A percentile compares a stretch with the other conserved stretches of the same genome.
phyloP scores from a whole-genome alignment of 2,329 filamentous ascomycete genomes.

The Sporothrix sp. region DNA sequence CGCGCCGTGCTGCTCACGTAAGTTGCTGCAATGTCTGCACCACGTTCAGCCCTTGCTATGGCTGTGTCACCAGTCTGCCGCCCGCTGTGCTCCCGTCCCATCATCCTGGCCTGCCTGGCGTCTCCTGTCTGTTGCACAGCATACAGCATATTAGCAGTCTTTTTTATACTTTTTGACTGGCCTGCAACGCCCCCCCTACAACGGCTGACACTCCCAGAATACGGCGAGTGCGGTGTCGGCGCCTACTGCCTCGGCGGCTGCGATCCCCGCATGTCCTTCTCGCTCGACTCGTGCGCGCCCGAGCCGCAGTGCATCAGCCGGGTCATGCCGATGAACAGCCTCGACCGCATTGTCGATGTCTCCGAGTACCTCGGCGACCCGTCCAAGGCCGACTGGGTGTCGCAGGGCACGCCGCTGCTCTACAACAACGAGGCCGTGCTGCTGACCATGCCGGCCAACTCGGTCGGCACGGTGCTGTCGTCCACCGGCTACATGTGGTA shows the following conservation, averaged over 20 bases:
- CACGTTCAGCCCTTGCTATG: too few species aligned
- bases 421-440: conserved; percentile 58
- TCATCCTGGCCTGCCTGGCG: not conserved
- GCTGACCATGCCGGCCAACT: conserved; percentile 80
- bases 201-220: conserved; percentile 47
- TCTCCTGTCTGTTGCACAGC: conserved; percentile 1
- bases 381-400: conserved; percentile 74
- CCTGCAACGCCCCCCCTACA: not conserved
- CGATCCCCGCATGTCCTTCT: conserved; percentile 76
- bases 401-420: conserved; percentile 62
- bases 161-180: not conserved
- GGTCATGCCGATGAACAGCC: conserved; percentile 61
- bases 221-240: conserved; percentile 84
- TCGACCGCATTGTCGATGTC: conserved; percentile 62
- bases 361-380: conserved; percentile 80
- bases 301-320: conserved; percentile 70
- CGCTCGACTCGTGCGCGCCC: conserved; percentile 75
- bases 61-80: too few species aligned
- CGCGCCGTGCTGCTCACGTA: conserved; percentile 72
- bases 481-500: conserved; percentile 91
- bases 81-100: conserved; percentile 1
- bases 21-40: too few species aligned
- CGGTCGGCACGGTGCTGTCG: conserved; percentile 78
- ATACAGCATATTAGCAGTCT: too few species aligned
- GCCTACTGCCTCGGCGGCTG: conserved; percentile 95